Conservation (phyloP, 768 basidiomycete species). For the Termitomyces sp. region DNA sequence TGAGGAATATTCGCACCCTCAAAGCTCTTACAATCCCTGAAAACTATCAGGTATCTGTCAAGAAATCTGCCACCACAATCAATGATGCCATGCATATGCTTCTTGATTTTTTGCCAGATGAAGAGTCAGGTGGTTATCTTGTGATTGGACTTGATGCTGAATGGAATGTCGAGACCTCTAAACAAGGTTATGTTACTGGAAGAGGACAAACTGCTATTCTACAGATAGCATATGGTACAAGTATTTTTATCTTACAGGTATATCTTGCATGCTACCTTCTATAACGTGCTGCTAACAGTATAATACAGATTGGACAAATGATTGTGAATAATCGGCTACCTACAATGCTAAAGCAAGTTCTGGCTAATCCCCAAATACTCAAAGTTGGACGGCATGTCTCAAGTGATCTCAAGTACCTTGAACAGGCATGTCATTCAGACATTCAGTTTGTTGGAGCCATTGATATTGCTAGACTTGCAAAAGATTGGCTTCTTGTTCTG, state of each 20-base stretch:
- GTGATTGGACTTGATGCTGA: slow-evolving; percentile 23
- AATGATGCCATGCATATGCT: slow-evolving; percentile 21
- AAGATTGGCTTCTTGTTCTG: slow-evolving; percentile 20
- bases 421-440: slow-evolving; percentile 3
- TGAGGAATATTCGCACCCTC: slow-evolving; percentile 22
- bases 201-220: slow-evolving; percentile 21
- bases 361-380: slow-evolving; percentile 12
- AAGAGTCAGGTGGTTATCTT: slow-evolving; percentile 8
- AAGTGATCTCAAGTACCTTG: slow-evolving; percentile 3
- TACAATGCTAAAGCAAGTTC: slow-evolving; percentile 9
- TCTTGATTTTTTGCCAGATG: slow-evolving; percentile 19
- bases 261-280: not conserved
- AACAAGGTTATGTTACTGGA: slow-evolving; percentile 13
- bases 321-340: slow-evolving; percentile 2
- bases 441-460: slow-evolving; percentile 24
- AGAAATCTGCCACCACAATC: slow-evolving; percentile 1
- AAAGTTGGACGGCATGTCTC: slow-evolving; percentile 14
- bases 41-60: slow-evolving; percentile 14
- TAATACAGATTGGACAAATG: slow-evolving; percentile 2
- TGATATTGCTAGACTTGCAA: slow-evolving; percentile 28
- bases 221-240: slow-evolving; percentile 21
- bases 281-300: not conserved
- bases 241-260: slow-evolving; percentile 22
- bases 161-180: slow-evolving; percentile 25
- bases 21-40: slow-evolving; percentile 17